Conservation (phyloP, 106 monocot species). For the Narthecium ossifragum region DNA sequence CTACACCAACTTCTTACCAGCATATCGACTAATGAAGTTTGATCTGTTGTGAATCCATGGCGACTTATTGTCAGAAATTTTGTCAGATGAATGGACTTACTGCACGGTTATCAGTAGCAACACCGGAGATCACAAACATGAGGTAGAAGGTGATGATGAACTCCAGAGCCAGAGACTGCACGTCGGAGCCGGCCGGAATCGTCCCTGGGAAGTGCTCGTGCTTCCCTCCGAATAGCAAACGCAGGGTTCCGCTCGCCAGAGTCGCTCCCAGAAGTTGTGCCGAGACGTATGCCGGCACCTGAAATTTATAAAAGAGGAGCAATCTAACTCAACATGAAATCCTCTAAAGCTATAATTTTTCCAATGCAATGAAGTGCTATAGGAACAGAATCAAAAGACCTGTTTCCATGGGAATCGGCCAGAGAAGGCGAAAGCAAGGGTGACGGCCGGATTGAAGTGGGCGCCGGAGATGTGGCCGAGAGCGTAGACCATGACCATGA, state of each 20-base stretch:
- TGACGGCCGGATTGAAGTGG: slow-evolving; percentile 82
- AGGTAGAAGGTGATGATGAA: slow-evolving; percentile 87
- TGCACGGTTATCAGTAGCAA: slow-evolving; percentile 75
- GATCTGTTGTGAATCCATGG: too few relatives aligned
- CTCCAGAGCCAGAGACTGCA: slow-evolving; percentile 63
- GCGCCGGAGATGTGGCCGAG: slow-evolving; percentile 90
- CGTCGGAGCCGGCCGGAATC: slow-evolving; percentile 46
- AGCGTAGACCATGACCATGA: slow-evolving; percentile 75
- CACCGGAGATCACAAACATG: slow-evolving; percentile 94
- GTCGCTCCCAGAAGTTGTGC: slow-evolving; percentile 58
- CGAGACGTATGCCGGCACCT: slow-evolving; percentile 53
- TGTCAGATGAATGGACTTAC: slow-evolving; percentile 33
- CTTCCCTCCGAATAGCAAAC: slow-evolving; percentile 48
- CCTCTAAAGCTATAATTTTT: too few relatives aligned
- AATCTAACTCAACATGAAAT: too few relatives aligned
- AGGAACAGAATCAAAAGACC: slow-evolving; percentile 15
- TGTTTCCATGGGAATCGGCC: slow-evolving; percentile 72
- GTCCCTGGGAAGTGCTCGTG: slow-evolving; percentile 52
- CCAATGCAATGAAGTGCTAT: neutral
- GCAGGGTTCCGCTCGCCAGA: slow-evolving; percentile 58
- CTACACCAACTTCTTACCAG: too few relatives aligned
- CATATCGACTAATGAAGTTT: too few relatives aligned
- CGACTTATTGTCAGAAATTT: too few relatives aligned
- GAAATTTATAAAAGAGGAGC: neutral
- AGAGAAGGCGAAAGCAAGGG: slow-evolving; percentile 62